These are phyloP conservation scores for Linderniella brevidens DNA, from an alignment of 257 asterid species.

Conservation along the genomic window DNA sequence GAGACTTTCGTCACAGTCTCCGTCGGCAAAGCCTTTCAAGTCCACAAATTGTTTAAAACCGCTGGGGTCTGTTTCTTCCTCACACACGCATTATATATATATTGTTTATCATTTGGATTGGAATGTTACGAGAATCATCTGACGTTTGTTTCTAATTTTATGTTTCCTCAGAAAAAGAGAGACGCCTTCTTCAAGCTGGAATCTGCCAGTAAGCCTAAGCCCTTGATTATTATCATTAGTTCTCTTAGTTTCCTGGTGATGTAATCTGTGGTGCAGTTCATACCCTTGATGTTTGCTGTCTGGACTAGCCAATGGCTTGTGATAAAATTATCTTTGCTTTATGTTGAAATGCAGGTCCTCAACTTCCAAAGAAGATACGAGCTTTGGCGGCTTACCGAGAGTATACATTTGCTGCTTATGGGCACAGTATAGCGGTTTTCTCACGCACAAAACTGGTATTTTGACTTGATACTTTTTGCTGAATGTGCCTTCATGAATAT, in stretches of 20 bases:
- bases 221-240: background rate
- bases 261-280: background rate
- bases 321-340: constrained; percentile 1
- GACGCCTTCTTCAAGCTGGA: too few species aligned
- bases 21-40: constrained; percentile 79
- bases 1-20: constrained; percentile 90
- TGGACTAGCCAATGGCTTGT: background rate
- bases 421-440: constrained; percentile 53
- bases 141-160: too few species aligned
- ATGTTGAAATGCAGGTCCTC: constrained; percentile 47
- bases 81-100: background rate
- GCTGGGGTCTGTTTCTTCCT: background rate
- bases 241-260: background rate
- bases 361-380: constrained; percentile 80
- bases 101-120: background rate
- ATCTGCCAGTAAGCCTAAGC: background rate
- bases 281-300: background rate
- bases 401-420: constrained; percentile 84
- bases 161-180: too few species aligned
- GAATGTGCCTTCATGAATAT: background rate
- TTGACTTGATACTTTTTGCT: background rate
- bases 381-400: constrained; percentile 85
- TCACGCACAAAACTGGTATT: constrained; percentile 79
- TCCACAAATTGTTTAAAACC: constrained; percentile 41
- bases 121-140: background rate